phyloP scores from a whole-genome alignment of 495 filamentous ascomycete genomes.

The Aspergillus steynii region DNA sequence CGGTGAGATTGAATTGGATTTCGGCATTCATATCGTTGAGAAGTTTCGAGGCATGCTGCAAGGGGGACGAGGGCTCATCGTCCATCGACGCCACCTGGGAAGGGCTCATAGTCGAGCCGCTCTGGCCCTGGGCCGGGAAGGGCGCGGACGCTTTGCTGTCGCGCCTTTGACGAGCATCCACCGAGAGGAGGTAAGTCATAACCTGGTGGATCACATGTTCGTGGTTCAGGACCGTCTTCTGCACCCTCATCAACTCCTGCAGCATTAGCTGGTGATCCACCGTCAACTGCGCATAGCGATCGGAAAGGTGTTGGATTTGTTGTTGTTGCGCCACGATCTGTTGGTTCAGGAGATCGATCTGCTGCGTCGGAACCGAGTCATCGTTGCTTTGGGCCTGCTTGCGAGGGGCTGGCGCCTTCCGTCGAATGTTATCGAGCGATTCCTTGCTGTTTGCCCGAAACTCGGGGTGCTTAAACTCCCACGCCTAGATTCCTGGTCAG shows the following conservation, averaged over 20 bases:
- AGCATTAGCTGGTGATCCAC: slow-evolving; percentile 85
- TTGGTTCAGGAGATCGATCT: slow-evolving; percentile 85
- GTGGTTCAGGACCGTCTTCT: slow-evolving; percentile 86
- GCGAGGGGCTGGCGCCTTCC: slow-evolving; percentile 90
- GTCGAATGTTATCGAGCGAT: slow-evolving; percentile 91
- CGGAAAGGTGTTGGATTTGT: slow-evolving; percentile 81
- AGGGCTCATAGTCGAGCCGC: slow-evolving; percentile 40
- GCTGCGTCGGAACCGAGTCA: slow-evolving; percentile 78
- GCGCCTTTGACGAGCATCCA: slow-evolving; percentile 64
- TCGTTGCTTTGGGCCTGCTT: slow-evolving; percentile 66
- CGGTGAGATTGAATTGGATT: slow-evolving; percentile 69
- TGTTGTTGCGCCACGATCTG: slow-evolving; percentile 89
- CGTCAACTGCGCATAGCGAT: slow-evolving; percentile 79
- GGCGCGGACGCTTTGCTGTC: slow-evolving; percentile 55
- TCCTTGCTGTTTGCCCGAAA: slow-evolving; percentile 96
- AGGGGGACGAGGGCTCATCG: slow-evolving; percentile 75
- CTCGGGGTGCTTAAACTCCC: slow-evolving; percentile 98
- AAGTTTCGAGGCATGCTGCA: slow-evolving; percentile 88
- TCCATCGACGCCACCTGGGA: slow-evolving; percentile 51
- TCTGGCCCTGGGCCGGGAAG: slow-evolving; percentile 42
- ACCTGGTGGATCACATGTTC: slow-evolving; percentile 74
- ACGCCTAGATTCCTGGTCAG: slow-evolving; percentile 59
- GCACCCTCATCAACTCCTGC: slow-evolving; percentile 82
- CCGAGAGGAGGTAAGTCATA: slow-evolving; percentile 66
- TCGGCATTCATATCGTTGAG: slow-evolving; percentile 79